Conservation (phyloP, 116 monocot genomes). For the Zostera marina region DNA sequence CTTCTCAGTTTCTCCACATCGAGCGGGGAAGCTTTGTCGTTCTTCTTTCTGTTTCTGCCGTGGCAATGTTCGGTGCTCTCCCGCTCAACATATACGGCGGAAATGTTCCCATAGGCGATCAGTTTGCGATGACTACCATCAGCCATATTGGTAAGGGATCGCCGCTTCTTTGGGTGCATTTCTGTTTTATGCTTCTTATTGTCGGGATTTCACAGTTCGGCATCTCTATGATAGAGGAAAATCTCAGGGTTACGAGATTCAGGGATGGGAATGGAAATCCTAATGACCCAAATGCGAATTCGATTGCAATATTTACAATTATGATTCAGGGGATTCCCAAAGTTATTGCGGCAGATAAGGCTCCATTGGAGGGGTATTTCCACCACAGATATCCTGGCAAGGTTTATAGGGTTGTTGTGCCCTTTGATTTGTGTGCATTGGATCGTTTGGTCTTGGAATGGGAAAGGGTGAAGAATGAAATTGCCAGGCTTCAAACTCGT, state of each 20-base stretch:
- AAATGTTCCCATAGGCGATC: slow-evolving; percentile 28
- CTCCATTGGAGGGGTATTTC: slow-evolving; percentile 70
- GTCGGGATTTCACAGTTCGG: slow-evolving; percentile 66
- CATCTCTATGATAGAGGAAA: slow-evolving; percentile 60
- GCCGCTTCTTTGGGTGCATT: slow-evolving; percentile 68
- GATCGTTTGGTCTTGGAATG: slow-evolving; percentile 38
- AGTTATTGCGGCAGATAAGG: slow-evolving; percentile 39
- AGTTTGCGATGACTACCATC: slow-evolving; percentile 72
- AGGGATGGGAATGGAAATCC: slow-evolving; percentile 56
- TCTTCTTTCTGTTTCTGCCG: slow-evolving; percentile 32
- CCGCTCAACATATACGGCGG: slow-evolving; percentile 70
- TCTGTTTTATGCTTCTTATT: slow-evolving; percentile 39
- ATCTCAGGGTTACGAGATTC: slow-evolving; percentile 52
- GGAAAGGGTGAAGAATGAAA: slow-evolving; percentile 46
- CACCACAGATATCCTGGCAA: slow-evolving; percentile 83
- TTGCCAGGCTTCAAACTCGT: slow-evolving; percentile 51
- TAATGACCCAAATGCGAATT: slow-evolving; percentile 31
- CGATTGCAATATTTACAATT: slow-evolving; percentile 67
- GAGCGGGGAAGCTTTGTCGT: slow-evolving; percentile 58
- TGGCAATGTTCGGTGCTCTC: slow-evolving; percentile 36
- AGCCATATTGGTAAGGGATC: slow-evolving; percentile 49
- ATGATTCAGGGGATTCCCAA: slow-evolving; percentile 91
- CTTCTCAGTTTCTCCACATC: slow-evolving; percentile 78
- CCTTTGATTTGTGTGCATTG: slow-evolving; percentile 61
- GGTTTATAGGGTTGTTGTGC: slow-evolving; percentile 62